Evolutionary conservation across 78 protist genomes (phyloP).

Genomic region (Ministeria vibrans): DNA sequence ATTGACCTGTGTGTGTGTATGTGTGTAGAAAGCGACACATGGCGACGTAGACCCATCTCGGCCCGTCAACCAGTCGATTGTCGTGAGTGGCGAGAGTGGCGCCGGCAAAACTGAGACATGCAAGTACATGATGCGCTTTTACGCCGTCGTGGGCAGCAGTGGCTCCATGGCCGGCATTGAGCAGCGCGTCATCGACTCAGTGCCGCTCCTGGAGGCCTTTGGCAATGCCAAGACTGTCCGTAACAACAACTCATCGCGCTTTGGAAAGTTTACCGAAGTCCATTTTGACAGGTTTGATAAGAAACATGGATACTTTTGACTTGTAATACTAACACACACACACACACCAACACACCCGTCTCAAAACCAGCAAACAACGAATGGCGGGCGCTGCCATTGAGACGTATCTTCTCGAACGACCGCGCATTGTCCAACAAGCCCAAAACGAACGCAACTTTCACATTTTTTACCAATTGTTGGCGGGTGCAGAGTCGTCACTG

Average conservation of each 20-base stretch:
- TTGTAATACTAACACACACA: no score
- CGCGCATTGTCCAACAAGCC: neutral
- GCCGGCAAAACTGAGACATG: constrained; percentile 86
- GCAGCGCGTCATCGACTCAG: constrained; percentile 39
- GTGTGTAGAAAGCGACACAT: neutral
- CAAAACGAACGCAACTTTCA: constrained; percentile 51
- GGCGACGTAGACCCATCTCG: no score
- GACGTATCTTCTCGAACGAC: constrained; percentile 67
- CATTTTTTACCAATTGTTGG: constrained; percentile 43
- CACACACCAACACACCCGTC: no score
- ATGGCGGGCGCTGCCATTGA: constrained; percentile 78
- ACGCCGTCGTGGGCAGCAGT: no score
- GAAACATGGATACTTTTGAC: no score
- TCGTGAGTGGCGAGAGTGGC: constrained; percentile 60
- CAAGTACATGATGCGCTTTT: constrained; percentile 53
- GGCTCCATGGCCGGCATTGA: neutral
- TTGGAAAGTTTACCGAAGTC: constrained; percentile 70
- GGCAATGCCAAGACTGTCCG: constrained; percentile 65
- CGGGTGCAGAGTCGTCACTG: neutral
- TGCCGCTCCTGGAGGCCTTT: constrained; percentile 62
- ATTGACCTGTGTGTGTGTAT: constrained; percentile 74
- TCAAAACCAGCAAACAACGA: no score
- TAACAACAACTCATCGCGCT: constrained; percentile 75
- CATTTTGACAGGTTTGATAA: constrained; percentile 52
- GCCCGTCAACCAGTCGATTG: neutral